phyloP scores from a whole-genome alignment of 2,329 filamentous ascomycete species.

The Calonectria fujianensis region DNA sequence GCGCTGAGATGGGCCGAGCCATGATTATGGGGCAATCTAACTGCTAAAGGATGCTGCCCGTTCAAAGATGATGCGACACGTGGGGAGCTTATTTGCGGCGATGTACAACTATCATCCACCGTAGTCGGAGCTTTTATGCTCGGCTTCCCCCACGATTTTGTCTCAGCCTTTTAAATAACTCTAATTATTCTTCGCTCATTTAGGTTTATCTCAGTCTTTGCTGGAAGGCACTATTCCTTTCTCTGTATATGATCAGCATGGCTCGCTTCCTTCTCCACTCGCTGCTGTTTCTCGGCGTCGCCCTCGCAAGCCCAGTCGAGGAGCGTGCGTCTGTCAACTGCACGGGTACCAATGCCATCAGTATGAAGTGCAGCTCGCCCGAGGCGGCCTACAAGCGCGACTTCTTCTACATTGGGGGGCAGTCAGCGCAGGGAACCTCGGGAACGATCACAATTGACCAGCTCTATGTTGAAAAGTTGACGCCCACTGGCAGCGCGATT shows the following conservation, averaged over 20 bases:
- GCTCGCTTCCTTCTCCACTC: constrained; percentile 39
- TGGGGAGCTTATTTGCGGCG: constrained; percentile 3
- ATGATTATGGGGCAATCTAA: not conserved
- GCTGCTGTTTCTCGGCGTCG: constrained; percentile 35
- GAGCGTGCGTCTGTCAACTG: constrained; percentile 27
- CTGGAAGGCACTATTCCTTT: constrained; percentile 27
- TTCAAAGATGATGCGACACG: not conserved
- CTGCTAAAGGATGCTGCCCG: not conserved
- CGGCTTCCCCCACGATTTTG: not conserved
- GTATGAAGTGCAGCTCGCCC: constrained; percentile 39
- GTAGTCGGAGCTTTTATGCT: not conserved
- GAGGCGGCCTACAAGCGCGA: constrained; percentile 44
- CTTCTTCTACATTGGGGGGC: constrained; percentile 47
- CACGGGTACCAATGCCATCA: constrained; percentile 41
- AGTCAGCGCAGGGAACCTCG: constrained; percentile 24
- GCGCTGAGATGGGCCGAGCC: too few relatives aligned
- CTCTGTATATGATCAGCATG: constrained; percentile 28
- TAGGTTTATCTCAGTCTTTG: constrained; percentile 9
- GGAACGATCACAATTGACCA: constrained; percentile 47
- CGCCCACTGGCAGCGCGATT: not conserved
- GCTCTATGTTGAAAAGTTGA: constrained; percentile 48
- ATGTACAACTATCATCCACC: not conserved
- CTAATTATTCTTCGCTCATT: constrained; percentile 24
- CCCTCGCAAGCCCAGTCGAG: constrained; percentile 29
- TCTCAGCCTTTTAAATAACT: constrained; percentile 1